phyloP scores from a whole-genome alignment of 2,329 filamentous ascomycete genomes.

The Fusarium subtropicale region DNA sequence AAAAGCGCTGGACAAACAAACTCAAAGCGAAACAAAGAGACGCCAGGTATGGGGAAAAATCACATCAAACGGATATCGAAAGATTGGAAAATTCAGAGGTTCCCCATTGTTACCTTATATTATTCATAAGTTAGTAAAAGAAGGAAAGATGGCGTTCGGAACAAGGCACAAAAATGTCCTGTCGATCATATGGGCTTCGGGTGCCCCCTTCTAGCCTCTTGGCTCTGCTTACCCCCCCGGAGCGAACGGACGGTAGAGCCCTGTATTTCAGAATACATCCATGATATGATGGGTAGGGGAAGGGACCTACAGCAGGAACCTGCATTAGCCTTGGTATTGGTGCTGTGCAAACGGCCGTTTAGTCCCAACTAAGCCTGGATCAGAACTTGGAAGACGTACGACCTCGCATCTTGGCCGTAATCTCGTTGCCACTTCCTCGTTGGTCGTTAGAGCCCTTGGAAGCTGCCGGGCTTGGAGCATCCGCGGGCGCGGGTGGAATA shows the following conservation, averaged over 20 bases:
- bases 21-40: conserved; percentile 18
- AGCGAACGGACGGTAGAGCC: not conserved
- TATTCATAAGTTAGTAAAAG: not conserved
- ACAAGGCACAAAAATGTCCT: conserved; percentile 7
- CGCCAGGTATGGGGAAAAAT: not conserved
- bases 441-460: conserved; percentile 3
- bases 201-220: not conserved
- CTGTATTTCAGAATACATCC: not conserved
- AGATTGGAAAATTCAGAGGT: not conserved
- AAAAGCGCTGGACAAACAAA: not conserved
- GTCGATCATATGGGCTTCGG: conserved; percentile 24
- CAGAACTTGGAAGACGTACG: conserved; percentile 6
- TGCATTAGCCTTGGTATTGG: conserved; percentile 19
- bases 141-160: not conserved
- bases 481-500: not conserved
- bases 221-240: not conserved
- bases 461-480: not conserved
- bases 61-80: not conserved
- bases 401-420: not conserved
- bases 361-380: not conserved
- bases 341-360: conserved; percentile 1
- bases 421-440: conserved; percentile 3
- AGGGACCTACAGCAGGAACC: conserved; percentile 1
- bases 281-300: not conserved
- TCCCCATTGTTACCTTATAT: conserved; percentile 33